A percentile compares a stretch with the other conserved stretches of the same genome.
Conservation (phyloP, 2,329 filamentous ascomycete species). For the Aspergillus piperis region DNA sequence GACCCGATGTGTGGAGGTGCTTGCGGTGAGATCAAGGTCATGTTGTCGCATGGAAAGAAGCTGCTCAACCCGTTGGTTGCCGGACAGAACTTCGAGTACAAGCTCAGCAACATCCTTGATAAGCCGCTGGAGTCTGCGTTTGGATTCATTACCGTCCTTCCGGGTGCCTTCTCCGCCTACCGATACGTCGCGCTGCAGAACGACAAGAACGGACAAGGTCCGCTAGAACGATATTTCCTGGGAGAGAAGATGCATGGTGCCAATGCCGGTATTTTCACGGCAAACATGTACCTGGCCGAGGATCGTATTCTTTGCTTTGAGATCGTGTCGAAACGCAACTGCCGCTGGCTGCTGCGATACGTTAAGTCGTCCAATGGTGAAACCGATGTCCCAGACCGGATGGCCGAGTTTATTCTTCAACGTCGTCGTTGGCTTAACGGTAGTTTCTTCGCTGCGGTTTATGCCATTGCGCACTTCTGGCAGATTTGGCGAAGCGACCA, state of each 20-base stretch:
- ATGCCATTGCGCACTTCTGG: constrained; percentile 92
- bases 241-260: constrained; percentile 94
- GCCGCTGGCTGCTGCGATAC: constrained; percentile 95
- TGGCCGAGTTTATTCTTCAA: constrained; percentile 93
- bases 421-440: constrained; percentile 97
- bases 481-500: constrained; percentile 94
- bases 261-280: constrained; percentile 93
- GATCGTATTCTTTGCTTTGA: constrained; percentile 63
- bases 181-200: constrained; percentile 93
- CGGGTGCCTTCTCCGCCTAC: constrained; percentile 98
- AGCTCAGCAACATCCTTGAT: constrained; percentile 99
- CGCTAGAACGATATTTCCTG: constrained; percentile 93
- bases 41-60: constrained; percentile 84
- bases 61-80: constrained; percentile 91
- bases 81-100: constrained; percentile 99
- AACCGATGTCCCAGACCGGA: constrained; percentile 92
- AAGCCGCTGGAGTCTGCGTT: constrained; percentile 97
- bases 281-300: constrained; percentile 66
- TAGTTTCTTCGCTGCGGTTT: constrained; percentile 96
- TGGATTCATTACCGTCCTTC: constrained; percentile 94
- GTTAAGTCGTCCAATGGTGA: constrained; percentile 97
- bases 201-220: constrained; percentile 90
- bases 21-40: constrained; percentile 98
- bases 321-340: constrained; percentile 94
- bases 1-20: constrained; percentile 97